Conservation (phyloP, 805 yeast genomes). For the Teunomyces cretensis region DNA sequence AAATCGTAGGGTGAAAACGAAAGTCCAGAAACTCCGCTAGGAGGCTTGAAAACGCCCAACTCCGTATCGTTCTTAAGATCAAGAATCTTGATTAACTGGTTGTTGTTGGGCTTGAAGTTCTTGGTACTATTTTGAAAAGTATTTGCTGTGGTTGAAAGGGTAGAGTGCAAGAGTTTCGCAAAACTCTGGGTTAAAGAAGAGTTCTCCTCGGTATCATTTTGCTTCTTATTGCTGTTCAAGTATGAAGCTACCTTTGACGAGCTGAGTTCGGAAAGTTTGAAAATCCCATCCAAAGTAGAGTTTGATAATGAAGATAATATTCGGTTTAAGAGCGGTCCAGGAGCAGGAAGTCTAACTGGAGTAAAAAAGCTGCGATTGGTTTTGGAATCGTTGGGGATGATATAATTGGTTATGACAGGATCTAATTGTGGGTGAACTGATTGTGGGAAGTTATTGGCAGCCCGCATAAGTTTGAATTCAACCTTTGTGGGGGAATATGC, state of each 20-base stretch:
- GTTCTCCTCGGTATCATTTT: slow-evolving; percentile 10
- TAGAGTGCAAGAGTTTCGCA: slow-evolving; percentile 32
- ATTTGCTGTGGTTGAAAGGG: slow-evolving; percentile 29
- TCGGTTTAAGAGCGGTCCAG: slow-evolving; percentile 47
- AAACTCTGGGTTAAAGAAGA: slow-evolving; percentile 30
- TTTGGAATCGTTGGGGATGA: background rate
- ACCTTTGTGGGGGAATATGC: slow-evolving; percentile 43
- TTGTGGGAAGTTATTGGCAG: slow-evolving; percentile 10
- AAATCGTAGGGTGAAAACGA: slow-evolving; percentile 64
- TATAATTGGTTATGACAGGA: slow-evolving; percentile 8
- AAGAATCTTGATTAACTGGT: slow-evolving; percentile 43
- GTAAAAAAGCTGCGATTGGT: slow-evolving; percentile 27
- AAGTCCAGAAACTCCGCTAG: slow-evolving; percentile 59
- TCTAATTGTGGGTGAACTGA: background rate
- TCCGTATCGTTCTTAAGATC: slow-evolving; percentile 45
- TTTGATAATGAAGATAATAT: slow-evolving; percentile 50
- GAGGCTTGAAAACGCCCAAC: slow-evolving; percentile 50
- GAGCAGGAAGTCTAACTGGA: slow-evolving; percentile 46
- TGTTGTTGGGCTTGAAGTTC: slow-evolving; percentile 25
- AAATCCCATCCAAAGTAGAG: slow-evolving; percentile 52
- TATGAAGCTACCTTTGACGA: slow-evolving; percentile 43
- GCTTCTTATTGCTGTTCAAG: slow-evolving; percentile 20
- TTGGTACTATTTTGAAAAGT: slow-evolving; percentile 22
- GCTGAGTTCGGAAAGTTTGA: slow-evolving; percentile 49
- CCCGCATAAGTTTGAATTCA: slow-evolving; percentile 32